Base-by-base conservation (phyloP, 2,329 filamentous ascomycete genomes). In the Grosmannia clavigera region DNA sequence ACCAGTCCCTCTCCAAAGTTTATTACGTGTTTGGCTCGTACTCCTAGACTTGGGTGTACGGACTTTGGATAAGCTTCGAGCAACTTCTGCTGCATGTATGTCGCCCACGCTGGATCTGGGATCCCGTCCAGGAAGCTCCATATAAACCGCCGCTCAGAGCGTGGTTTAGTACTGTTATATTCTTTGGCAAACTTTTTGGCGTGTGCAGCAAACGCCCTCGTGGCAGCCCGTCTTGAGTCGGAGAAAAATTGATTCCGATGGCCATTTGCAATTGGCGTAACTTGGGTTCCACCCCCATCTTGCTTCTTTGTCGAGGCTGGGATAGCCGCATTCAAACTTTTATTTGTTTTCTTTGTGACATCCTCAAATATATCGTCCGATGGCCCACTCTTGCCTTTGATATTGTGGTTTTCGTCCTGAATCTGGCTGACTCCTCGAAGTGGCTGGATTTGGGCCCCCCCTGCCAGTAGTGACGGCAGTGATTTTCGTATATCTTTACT, bases 61-160 rank as follows among this genome's bases (percentile, higher is more conserved):
- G 57, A 51, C 9, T 22, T 9, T 1, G 65, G 65, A 12, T 63
- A 59, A 1, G 35, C 51, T 7, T 61, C 56, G 2, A 65, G 43
- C 12, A 66, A 48, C 40, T 57, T 57, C 25, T 55, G 48, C 29
- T 66, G 62, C 11, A 66, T 52, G n/a, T 58, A 64, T 5, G 14
- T 10, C 4, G 58, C 43, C 65, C 64, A 66, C 0, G 38, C 33
- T 5, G 53, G 10, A n/a, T 66, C 65, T 2, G 54, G 43, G 9
- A 66, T 66, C 4, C 56, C 62, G 12, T 65, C 64, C 0, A 66
- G 27, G 31, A 65, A 66, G 3, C 46, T 60, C 62, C 62, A 64
- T 12, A 66, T 62, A 22, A 64, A 66, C 16, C 61, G 58, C 5
- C 61, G 57, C 54, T 66, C 65, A 7, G 65, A 66, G 14, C 61